Conservation (phyloP, 176 grass and related monocot species). For the Cymbopogon citratus region DNA sequence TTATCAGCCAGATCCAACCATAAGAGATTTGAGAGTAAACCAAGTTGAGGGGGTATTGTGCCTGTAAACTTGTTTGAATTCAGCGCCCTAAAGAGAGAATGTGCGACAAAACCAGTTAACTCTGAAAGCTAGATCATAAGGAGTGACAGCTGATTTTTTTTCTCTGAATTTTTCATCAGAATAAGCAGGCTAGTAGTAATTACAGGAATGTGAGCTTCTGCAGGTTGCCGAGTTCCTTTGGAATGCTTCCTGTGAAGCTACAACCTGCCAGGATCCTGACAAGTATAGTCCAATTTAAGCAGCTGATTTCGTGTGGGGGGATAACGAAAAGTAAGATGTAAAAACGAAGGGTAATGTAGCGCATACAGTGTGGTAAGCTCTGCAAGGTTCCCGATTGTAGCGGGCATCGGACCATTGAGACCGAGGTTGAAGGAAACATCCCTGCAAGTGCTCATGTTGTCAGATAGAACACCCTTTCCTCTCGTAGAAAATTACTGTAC, state of each 20-base stretch:
- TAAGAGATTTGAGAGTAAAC: constrained; percentile 28
- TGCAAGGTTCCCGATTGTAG: constrained; percentile 32
- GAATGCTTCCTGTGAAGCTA: constrained; percentile 41
- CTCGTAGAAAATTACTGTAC: not conserved
- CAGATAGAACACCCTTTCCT: not conserved
- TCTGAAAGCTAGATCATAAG: not conserved
- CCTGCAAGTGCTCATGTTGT: constrained; percentile 22
- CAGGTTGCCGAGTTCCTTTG: constrained; percentile 38
- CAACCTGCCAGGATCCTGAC: constrained; percentile 42
- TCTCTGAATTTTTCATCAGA: not conserved
- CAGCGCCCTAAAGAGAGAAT: constrained; percentile 35
- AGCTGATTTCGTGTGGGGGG: not conserved
- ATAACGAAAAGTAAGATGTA: not conserved
- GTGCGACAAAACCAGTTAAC: not conserved
- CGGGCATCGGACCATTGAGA: constrained; percentile 23
- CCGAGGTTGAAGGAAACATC: constrained; percentile 48
- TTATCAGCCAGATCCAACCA: constrained; percentile 57
- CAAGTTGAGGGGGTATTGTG: constrained; percentile 32
- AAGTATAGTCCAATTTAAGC: not conserved
- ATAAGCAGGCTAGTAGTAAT: not conserved
- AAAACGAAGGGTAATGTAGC: not conserved
- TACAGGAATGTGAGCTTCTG: constrained; percentile 37
- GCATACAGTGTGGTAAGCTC: constrained; percentile 35
- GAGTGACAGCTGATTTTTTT: not conserved
- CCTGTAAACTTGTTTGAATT: constrained; percentile 54